Evolutionary conservation across 2,329 filamentous ascomycete species (phyloP).

Genomic region (Epichloe gansuensis): DNA sequence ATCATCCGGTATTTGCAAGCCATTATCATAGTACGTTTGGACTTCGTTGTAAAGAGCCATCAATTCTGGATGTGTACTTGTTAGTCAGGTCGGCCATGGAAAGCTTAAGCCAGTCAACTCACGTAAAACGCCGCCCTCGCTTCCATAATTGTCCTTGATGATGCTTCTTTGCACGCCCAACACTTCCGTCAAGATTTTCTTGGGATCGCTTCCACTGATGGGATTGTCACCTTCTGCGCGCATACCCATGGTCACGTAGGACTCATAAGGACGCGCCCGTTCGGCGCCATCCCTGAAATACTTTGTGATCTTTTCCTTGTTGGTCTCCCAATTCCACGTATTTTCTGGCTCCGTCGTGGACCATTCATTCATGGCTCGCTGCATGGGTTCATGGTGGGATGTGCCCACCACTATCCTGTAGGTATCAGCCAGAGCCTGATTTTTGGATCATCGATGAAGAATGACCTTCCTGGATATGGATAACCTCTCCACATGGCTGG

Average conservation of each 20-base stretch:
- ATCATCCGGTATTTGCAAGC: conserved; percentile 46
- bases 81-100: background rate
- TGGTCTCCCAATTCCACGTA: conserved; percentile 48
- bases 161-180: conserved; percentile 42
- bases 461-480: conserved; percentile 38
- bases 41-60: conserved; percentile 58
- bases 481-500: conserved; percentile 51
- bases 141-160: conserved; percentile 37
- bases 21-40: conserved; percentile 48
- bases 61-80: conserved; percentile 30
- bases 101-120: conserved; percentile 7
- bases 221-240: conserved; percentile 46
- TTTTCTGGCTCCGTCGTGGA: conserved; percentile 29
- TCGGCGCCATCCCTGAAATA: conserved; percentile 46
- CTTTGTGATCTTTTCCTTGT: conserved; percentile 38
- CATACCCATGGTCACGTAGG: conserved; percentile 47
- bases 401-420: conserved; percentile 54
- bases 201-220: conserved; percentile 37
- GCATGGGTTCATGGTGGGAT: conserved; percentile 55
- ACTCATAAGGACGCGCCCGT: conserved; percentile 43
- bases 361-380: conserved; percentile 41
- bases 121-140: conserved; percentile 28
- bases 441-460: conserved; percentile 51
- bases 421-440: conserved; percentile 45
- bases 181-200: conserved; percentile 38